Percentiles rank a stretch among this genome's conserved stretches.
Conservation (phyloP, 768 basidiomycete species). For the Rhodocollybia butyracea region DNA sequence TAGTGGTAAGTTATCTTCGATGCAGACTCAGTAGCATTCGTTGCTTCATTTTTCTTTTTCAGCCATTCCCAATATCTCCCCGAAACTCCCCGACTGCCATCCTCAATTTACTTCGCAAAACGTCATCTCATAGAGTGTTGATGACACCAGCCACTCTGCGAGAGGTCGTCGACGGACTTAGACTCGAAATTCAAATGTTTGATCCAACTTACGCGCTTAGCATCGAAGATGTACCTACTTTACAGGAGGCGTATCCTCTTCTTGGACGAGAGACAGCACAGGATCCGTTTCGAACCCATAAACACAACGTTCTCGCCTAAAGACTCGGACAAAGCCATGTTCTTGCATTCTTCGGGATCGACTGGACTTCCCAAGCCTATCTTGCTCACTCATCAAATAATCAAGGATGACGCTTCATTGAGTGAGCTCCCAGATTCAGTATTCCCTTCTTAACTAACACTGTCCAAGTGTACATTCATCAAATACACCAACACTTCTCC, state of each 20-base stretch:
- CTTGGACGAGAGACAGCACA: conserved; percentile 20
- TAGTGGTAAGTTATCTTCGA: conserved; percentile 23
- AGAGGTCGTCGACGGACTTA: conserved; percentile 19
- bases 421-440: conserved; percentile 14
- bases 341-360: conserved; percentile 30
- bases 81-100: conserved; percentile 33
- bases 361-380: conserved; percentile 29
- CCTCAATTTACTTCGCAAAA: conserved; percentile 25
- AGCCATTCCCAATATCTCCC: conserved; percentile 37
- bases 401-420: conserved; percentile 15
- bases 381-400: conserved; percentile 14
- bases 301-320: conserved; percentile 6
- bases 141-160: conserved; percentile 22
- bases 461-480: neutral
- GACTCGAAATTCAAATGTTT: conserved; percentile 4
- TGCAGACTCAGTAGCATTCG: neutral
- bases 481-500: neutral
- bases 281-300: conserved; percentile 9
- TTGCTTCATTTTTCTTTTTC: neutral
- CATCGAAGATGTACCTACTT: conserved; percentile 14
- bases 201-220: conserved; percentile 9
- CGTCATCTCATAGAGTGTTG: conserved; percentile 28
- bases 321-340: conserved; percentile 15
- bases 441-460: neutral
- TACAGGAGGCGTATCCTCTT: conserved; percentile 23